A percentile compares a stretch with the other conserved stretches of the same genome.
Conservation (phyloP, 2,329 filamentous ascomycete genomes). For the Penicillium sp. region DNA sequence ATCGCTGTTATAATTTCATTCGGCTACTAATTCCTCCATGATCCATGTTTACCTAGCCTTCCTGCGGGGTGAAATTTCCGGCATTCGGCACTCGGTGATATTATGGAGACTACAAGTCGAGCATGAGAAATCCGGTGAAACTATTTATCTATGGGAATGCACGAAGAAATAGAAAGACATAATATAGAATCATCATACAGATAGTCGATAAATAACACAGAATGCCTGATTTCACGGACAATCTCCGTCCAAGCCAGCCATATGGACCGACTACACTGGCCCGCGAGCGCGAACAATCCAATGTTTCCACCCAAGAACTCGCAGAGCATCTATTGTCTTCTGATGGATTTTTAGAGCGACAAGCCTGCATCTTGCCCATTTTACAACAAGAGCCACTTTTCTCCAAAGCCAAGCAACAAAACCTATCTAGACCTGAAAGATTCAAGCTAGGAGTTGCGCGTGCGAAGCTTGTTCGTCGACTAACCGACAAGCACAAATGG, state of each 20-base stretch:
- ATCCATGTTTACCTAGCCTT: constrained; percentile 3
- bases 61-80: constrained; percentile 12
- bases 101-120: background rate
- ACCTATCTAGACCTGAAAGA: constrained; percentile 52
- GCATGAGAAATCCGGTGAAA: constrained; percentile 4
- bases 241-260: constrained; percentile 47
- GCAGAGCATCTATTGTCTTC: constrained; percentile 48
- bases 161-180: background rate
- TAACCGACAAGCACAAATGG: constrained; percentile 50
- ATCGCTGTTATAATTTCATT: constrained; percentile 1
- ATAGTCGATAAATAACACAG: background rate
- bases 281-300: constrained; percentile 47
- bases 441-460: constrained; percentile 55
- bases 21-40: constrained; percentile 18
- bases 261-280: constrained; percentile 49
- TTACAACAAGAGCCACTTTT: constrained; percentile 51
- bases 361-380: constrained; percentile 47
- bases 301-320: constrained; percentile 46
- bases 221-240: constrained; percentile 53
- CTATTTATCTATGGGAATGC: background rate
- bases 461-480: constrained; percentile 51
- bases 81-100: constrained; percentile 23
- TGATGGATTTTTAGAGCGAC: constrained; percentile 51
- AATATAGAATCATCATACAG: background rate
- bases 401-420: constrained; percentile 51